Base-by-base conservation (phyloP, 345 rosid genomes). In the Corchorus olitorius region DNA sequence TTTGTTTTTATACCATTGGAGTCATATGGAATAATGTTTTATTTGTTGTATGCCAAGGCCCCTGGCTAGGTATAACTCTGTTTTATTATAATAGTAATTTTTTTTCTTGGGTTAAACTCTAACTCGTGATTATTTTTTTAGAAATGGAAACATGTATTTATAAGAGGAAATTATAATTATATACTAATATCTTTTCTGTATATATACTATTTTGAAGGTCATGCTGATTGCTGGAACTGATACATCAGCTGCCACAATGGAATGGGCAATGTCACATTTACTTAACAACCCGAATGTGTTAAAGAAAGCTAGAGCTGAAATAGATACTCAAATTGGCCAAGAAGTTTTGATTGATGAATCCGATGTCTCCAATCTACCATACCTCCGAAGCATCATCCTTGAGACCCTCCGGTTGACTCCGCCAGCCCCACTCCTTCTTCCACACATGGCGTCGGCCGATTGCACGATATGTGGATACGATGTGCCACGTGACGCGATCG, bases 191-290 rank as follows among this genome's bases (percentile, higher is more conserved):
- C 27, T 27, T 27, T 27, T 27, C 0, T 27, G 27, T 27, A 27
- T 27, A 27, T 27, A 27, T 27, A 27, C 43, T 39, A 39, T 65
- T 27, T 3, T 15, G 73, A 20, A 69, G 58, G 75, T 49, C 0
- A 6, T 74, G 33, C 1, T 74, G n/a, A 15, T 74, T 4, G 77
- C 70, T 4, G 77, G 77, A 34, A 62, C 77, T 16, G 77, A 74
- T n/a, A 63, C 77, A 19, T 49, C 77, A 0, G 35, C 77, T 11
- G 61, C 63, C 5, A 74, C 77, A 35, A 0, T 63, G 8, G 77
- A 74, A 2, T 74, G 77, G 77, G 70, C 70, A 52, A 74, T 74
- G 70, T 10, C 77, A 17, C 49, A 74, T 50, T 35, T 74, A 3
- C 60, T 74, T 0, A 74, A 74, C n/a, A 46, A 74, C 35, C 59